phyloP scores from a whole-genome alignment of 176 grass and related monocot genomes.

The Carex pumila region DNA sequence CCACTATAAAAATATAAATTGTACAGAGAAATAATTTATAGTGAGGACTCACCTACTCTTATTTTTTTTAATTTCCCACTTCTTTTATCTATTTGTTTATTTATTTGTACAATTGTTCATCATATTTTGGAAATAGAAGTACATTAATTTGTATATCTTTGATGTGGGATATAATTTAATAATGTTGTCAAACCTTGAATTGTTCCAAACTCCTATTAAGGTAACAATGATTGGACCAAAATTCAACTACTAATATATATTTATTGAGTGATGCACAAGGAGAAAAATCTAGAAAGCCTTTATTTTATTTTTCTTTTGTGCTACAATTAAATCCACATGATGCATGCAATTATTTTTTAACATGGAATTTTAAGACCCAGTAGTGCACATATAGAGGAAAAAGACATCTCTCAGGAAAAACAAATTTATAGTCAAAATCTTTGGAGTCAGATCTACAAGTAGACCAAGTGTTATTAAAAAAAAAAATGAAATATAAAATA shows the following conservation, averaged over 20 bases:
- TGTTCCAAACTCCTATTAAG: neutral
- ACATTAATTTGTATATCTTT: neutral
- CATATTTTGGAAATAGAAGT: neutral
- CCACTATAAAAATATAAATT: neutral
- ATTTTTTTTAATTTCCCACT: neutral
- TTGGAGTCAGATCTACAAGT: neutral
- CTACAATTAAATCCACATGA: neutral
- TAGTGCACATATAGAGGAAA: neutral
- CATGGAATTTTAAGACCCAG: neutral
- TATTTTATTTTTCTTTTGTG: neutral
- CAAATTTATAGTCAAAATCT: neutral
- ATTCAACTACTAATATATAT: neutral
- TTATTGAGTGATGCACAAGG: neutral
- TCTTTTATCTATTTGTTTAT: neutral
- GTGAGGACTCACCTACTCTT: neutral
- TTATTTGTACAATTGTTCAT: neutral
- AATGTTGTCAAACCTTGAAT: neutral
- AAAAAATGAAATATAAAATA: neutral
- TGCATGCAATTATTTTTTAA: neutral
- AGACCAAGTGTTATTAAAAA: neutral
- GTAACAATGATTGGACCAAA: neutral
- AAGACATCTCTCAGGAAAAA: neutral
- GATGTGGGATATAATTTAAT: neutral
- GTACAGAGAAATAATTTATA: neutral
- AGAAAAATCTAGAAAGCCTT: neutral